Base-by-base conservation (phyloP, 495 filamentous ascomycete species). In the Trichoderma asperelloides region DNA sequence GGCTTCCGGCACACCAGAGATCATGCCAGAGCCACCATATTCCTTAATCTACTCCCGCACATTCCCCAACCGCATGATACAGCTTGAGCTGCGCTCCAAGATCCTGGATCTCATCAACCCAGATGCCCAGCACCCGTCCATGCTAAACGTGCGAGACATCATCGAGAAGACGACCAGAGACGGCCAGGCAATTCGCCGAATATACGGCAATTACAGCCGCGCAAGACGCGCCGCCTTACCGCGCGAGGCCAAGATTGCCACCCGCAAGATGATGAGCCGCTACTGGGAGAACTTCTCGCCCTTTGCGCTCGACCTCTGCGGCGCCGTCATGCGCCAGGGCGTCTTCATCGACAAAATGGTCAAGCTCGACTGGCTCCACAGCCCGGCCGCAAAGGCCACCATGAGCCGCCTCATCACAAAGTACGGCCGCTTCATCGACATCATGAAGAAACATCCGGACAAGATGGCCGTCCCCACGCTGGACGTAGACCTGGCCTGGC, bases 401-500 rank as follows among this genome's bases (percentile, higher is more conserved):
- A 91, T 93, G 84, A 43, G 67, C 1, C 85, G 91, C 0, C 79
- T 91, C 0, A 77, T 91, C 25, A 75, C 68, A 2, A 93, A 93
- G 72, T 96, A 96, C 73, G 57, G 70, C 16, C 80, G 87, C 13
- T 96, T 92, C 78, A 80, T 92, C 41, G 23, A 67, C 0, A 88
- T 96, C 69, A 91, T 96, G 76, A 71, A 71, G 0, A 57, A 67
- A 1, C 75, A 91, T 71, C 63, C 84, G 0, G 67, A 71, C 1
- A 73, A 85, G 15, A 80, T 85, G 49, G 86, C 85, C 0, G 91
- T 96, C 0, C 93, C 92, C 3, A 96, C 93, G 15, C 80, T 96
- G 2, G 92, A 96, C 69, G 84, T 96, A n/a, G 92, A 96, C 74
- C 78, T 96, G 0, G 91, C 86, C 9, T 97, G 93, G 92, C 87